Conservation (phyloP, 352 stramenopile species). For the Pythium oligandrum region DNA sequence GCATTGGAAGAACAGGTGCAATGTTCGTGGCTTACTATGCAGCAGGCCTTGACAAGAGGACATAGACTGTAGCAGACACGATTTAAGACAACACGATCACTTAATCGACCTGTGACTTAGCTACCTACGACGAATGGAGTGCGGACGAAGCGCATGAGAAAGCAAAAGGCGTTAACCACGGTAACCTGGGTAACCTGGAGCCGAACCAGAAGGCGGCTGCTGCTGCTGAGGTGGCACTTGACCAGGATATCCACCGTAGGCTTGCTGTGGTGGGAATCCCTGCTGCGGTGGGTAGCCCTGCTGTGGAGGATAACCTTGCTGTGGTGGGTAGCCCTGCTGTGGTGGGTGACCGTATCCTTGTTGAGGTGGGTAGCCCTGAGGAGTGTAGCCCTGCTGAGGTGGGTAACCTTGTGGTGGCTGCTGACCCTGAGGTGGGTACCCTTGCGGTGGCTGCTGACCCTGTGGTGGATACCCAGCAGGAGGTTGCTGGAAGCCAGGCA, state of each 20-base stretch:
- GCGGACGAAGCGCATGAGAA: too few species aligned
- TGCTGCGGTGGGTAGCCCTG: constrained; percentile 15
- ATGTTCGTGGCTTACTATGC: too few species aligned
- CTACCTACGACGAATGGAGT: too few species aligned
- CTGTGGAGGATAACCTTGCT: constrained; percentile 11
- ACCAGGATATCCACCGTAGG: constrained; percentile 12
- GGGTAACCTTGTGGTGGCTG: constrained; percentile 23
- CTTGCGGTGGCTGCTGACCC: constrained; percentile 18
- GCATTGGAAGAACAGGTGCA: too few species aligned
- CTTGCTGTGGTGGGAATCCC: constrained; percentile 13
- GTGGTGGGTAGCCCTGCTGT: constrained; percentile 10
- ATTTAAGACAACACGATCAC: too few species aligned
- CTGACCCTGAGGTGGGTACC: constrained; percentile 11
- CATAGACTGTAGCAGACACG: too few species aligned
- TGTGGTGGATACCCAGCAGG: constrained; percentile 9
- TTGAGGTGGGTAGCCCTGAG: constrained; percentile 14
- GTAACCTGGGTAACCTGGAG: constrained; percentile 30
- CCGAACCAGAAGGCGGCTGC: constrained; percentile 2
- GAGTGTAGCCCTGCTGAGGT: constrained; percentile 9
- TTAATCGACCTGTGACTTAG: too few species aligned
- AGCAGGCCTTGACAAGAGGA: too few species aligned
- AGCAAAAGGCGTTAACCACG: constrained; percentile 19
- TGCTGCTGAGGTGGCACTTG: constrained; percentile 14
- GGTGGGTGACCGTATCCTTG: constrained; percentile 21
- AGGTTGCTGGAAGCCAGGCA: constrained; percentile 3